Evolutionary conservation across 805 yeast genomes (phyloP).

Genomic region (Scheffersomyces lignosus): DNA sequence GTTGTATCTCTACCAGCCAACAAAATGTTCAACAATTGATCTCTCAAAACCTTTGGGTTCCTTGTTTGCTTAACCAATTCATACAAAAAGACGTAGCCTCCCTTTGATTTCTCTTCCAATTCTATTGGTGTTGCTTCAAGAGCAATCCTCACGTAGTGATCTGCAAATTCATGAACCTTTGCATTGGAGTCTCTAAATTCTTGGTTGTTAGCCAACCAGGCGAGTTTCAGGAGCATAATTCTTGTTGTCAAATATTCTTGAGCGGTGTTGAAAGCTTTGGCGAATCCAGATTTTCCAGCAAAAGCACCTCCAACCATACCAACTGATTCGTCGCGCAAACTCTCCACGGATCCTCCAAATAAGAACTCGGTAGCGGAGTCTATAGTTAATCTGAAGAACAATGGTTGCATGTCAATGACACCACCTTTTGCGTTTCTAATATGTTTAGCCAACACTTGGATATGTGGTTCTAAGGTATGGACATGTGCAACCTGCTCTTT

Average conservation of each 20-base stretch:
- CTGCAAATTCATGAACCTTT: conserved; percentile 33
- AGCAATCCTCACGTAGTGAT: conserved; percentile 41
- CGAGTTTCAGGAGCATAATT: conserved; percentile 17
- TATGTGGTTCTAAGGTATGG: conserved; percentile 38
- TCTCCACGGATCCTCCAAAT: conserved; percentile 39
- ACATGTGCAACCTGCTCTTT: conserved; percentile 45
- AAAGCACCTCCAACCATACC: conserved; percentile 13
- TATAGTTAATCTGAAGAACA: conserved; percentile 39
- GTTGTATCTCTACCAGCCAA: conserved; percentile 60
- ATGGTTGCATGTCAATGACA: conserved; percentile 37
- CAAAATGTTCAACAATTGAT: conserved; percentile 51
- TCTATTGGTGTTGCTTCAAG: conserved; percentile 30
- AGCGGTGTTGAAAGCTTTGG: conserved; percentile 33
- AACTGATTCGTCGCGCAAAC: conserved; percentile 20
- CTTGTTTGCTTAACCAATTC: conserved; percentile 51
- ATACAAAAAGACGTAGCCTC: conserved; percentile 46
- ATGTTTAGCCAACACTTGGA: conserved; percentile 35
- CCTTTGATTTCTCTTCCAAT: conserved; percentile 29
- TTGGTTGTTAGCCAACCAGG: conserved; percentile 15
- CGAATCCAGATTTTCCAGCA: conserved; percentile 34
- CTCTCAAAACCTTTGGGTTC: conserved; percentile 47
- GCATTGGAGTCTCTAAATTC: conserved; percentile 16
- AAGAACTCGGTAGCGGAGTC: conserved; percentile 44
- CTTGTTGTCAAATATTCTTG: conserved; percentile 31
- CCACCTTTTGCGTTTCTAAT: conserved; percentile 24